Percentiles rank a stretch among this genome's conserved stretches.
phyloP scores from a whole-genome alignment of 202 grass and related monocot genomes.

The Elaeis oleifera region DNA sequence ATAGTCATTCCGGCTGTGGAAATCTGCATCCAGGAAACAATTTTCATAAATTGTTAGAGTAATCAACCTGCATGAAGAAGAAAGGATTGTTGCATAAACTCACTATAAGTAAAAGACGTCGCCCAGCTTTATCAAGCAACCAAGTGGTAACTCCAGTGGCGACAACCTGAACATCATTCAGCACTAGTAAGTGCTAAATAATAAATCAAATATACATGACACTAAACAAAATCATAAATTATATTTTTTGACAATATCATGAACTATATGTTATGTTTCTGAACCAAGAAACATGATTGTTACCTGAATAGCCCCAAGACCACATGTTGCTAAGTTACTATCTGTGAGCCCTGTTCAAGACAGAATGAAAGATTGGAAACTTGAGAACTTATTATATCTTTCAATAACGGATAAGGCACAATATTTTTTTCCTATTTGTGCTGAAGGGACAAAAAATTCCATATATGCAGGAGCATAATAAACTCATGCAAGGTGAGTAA shows the following conservation, averaged over 20 bases:
- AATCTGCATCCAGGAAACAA: constrained; percentile 39
- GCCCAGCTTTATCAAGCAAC: constrained; percentile 87
- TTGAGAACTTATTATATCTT: background rate
- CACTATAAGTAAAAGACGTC: constrained; percentile 82
- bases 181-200: constrained; percentile 8
- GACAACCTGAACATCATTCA: constrained; percentile 57
- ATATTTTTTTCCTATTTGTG: too few relatives aligned
- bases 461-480: too few relatives aligned
- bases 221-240: background rate
- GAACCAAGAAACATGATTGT: background rate
- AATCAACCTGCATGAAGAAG: constrained; percentile 10
- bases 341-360: constrained; percentile 63
- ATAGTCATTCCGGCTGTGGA: constrained; percentile 72
- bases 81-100: background rate
- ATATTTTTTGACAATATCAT: background rate
- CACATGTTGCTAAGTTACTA: constrained; percentile 78
- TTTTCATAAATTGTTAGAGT: constrained; percentile 1
- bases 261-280: background rate
- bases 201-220: constrained; percentile 2
- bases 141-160: constrained; percentile 85
- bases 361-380: constrained; percentile 7
- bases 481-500: too few relatives aligned
- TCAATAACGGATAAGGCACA: too few relatives aligned
- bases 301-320: constrained; percentile 92
- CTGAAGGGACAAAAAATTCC: too few relatives aligned